Base-by-base conservation (phyloP, 768 basidiomycete species). In the Leccinum subgranulosum region DNA sequence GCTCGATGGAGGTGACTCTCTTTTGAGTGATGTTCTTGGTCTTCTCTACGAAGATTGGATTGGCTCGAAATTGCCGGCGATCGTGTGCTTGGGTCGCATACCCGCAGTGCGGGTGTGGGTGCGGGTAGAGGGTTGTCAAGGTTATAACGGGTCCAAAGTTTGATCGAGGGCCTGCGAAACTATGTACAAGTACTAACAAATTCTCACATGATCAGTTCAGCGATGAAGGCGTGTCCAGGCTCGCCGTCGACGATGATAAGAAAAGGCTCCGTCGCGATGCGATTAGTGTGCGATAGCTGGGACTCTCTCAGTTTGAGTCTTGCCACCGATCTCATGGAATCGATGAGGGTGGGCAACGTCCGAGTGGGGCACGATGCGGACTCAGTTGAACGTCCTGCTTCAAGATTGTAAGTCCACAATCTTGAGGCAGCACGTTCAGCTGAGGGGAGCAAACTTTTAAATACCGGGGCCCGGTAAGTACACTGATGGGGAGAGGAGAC, bases 271-370 rank as follows among this genome's bases (percentile, higher is more conserved):
- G 70, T 72, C 8, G 60, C 56, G 21, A 72, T 29, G 29, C 10
- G 29, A 29, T 29, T 29, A 29, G 29, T 29, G 29, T 51, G 54
- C 63, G 69, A 31, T 72, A 68, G 49, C 73, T 72, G 71, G 3
- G 64, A 68, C 43, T 73, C 71, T 33, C 70, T 55, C 51, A 73
- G 45, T 33, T 61, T 70, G n/a, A 72, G 53, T 67, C 54, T 52
- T 68, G 64, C 31, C 31, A 33, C 10, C 5, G 57, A 72, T 64
- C 29, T 29, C 28, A 9, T 29, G 28, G 60, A 70, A 23, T 23
- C 23, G 23, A 23, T n/a, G 52, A 72, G 69, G 1, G 71, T 68
- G 48, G 71, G 71, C 12, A 73, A 15, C 62, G 15, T 70, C 68
- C 1, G 71, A 70, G 59, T 72, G 71, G 0, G 71, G 0, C 6